A percentile compares a stretch with the other conserved stretches of the same genome.
phyloP scores from a whole-genome alignment of 805 yeast genomes.

The Monosporozyma unispora region DNA sequence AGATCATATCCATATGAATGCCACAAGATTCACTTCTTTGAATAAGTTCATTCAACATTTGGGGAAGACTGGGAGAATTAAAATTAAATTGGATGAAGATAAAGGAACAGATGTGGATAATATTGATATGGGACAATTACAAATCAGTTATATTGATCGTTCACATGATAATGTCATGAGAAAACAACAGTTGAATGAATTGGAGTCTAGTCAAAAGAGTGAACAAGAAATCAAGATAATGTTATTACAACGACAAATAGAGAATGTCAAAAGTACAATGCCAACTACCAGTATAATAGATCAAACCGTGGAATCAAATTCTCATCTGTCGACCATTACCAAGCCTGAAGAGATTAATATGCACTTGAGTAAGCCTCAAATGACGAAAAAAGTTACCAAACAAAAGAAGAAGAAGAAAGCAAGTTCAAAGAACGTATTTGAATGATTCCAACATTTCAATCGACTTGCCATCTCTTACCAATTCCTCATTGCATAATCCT shows the following conservation, averaged over 20 bases:
- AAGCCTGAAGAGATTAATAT: conserved; percentile 2
- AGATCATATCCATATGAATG: conserved; percentile 83
- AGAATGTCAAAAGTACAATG: conserved; percentile 9
- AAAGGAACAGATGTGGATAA: conserved; percentile 20
- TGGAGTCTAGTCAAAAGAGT: conserved; percentile 30
- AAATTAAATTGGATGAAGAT: conserved; percentile 35
- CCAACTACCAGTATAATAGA: not conserved
- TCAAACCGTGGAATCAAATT: not conserved
- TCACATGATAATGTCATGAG: conserved; percentile 41
- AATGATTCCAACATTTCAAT: not conserved
- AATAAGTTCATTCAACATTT: conserved; percentile 58
- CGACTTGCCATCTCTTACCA: too few relatives aligned
- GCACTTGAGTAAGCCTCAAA: not conserved
- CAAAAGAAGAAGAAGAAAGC: not conserved
- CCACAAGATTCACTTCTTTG: conserved; percentile 71
- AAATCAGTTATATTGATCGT: conserved; percentile 46
- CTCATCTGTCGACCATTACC: not conserved
- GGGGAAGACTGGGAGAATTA: conserved; percentile 46
- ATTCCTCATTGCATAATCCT: too few relatives aligned
- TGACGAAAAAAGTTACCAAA: not conserved
- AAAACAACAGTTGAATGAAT: conserved; percentile 32
- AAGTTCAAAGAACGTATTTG: not conserved
- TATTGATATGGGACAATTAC: conserved; percentile 31
- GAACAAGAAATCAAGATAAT: conserved; percentile 41
- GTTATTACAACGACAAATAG: conserved; percentile 46